A percentile compares a stretch with the other conserved stretches of the same genome.
These are phyloP conservation scores for Acrocalymma vagum DNA, from an alignment of 2,329 filamentous ascomycete species.

Conservation along the genomic window DNA sequence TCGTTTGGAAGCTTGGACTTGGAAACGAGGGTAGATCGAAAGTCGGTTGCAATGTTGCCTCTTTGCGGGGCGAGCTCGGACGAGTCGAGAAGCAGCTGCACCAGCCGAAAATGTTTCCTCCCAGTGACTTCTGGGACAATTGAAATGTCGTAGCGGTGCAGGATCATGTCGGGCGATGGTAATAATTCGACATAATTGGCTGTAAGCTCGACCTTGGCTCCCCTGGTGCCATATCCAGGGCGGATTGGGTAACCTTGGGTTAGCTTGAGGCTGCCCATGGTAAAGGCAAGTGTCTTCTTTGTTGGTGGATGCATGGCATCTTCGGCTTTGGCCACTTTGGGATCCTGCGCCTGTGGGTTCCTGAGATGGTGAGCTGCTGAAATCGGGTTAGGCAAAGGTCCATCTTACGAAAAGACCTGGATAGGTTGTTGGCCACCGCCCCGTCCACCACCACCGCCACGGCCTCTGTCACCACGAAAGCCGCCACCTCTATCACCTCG, in stretches of 20 bases:
- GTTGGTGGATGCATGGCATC: constrained; percentile 16
- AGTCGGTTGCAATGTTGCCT: constrained; percentile 29
- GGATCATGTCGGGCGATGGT: constrained; percentile 16
- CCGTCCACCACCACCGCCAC: constrained; percentile 8
- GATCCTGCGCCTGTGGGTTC: constrained; percentile 11
- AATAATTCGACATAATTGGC: constrained; percentile 30
- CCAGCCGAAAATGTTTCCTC: constrained; percentile 18
- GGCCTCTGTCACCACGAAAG: constrained; percentile 9
- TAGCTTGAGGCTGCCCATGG: constrained; percentile 12
- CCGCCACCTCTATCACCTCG: constrained; percentile 15
- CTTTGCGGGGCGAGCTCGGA: constrained; percentile 10
- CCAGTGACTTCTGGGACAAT: constrained; percentile 18
- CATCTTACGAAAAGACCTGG: constrained; percentile 18
- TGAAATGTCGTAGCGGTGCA: constrained; percentile 21
- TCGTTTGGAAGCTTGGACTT: constrained; percentile 24
- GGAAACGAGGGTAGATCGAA: constrained; percentile 29
- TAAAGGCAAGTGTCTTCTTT: constrained; percentile 21
- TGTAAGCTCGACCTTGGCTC: constrained; percentile 20
- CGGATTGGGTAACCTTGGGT: constrained; percentile 16
- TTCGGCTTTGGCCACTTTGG: constrained; percentile 16
- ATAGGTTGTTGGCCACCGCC: constrained; percentile 13
- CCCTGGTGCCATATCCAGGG: constrained; percentile 25
- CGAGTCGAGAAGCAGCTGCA: constrained; percentile 25
- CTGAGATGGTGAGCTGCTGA: constrained; percentile 9
- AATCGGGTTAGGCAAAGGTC: background rate